phyloP scores from a whole-genome alignment of 805 yeast species.

The Kluyveromyces dobzhanskii region DNA sequence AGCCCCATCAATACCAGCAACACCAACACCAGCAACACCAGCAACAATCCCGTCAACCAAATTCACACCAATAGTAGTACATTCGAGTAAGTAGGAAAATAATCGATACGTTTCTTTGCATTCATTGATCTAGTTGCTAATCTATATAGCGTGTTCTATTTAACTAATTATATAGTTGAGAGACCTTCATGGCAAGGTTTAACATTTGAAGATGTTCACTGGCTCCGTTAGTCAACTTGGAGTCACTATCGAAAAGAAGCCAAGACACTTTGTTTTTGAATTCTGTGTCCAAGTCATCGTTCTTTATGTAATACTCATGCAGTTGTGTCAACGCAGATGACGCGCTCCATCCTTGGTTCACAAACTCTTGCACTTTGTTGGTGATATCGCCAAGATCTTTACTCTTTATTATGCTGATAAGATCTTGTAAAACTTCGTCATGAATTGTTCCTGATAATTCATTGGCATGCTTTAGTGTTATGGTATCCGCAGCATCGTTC shows the following conservation, averaged over 20 bases:
- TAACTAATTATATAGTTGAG: constrained; percentile 27
- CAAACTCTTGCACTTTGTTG: constrained; percentile 39
- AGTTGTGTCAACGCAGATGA: constrained; percentile 62
- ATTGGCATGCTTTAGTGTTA: constrained; percentile 42
- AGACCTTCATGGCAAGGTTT: constrained; percentile 49
- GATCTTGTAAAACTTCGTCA: constrained; percentile 33
- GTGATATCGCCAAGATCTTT: constrained; percentile 31
- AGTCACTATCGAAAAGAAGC: constrained; percentile 66
- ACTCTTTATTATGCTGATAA: constrained; percentile 33
- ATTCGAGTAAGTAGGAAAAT: background rate
- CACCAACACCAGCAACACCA: background rate
- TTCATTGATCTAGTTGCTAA: constrained; percentile 1
- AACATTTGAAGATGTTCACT: constrained; percentile 81
- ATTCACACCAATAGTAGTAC: background rate
- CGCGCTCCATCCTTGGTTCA: constrained; percentile 71
- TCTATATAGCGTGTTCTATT: no score
- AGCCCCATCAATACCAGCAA: background rate
- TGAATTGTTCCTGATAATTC: constrained; percentile 78
- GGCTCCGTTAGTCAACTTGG: constrained; percentile 70
- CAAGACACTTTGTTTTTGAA: constrained; percentile 61
- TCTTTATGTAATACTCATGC: constrained; percentile 56
- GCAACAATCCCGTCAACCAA: constrained; percentile 1
- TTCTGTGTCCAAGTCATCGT: constrained; percentile 39
- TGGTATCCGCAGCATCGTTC: constrained; percentile 23
- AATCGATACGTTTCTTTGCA: background rate